Evolutionary conservation across 495 filamentous ascomycete genomes (phyloP), one percentile per base, ranked within the genome.

Genomic region (Daldinia grandis): DNA sequence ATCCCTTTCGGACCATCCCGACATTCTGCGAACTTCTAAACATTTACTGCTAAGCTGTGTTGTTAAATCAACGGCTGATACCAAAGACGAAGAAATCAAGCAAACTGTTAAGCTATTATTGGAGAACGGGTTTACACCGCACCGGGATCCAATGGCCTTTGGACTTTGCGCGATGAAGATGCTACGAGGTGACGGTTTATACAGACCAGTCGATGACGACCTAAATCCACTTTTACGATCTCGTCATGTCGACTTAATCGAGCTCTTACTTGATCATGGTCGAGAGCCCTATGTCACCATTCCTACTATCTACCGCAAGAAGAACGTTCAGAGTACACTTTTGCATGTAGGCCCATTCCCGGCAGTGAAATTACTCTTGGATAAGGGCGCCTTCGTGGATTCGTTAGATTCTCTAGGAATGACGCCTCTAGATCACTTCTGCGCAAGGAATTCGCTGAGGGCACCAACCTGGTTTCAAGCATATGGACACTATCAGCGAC

Each of bases 341-440:
- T 25, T 64, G 8, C 61, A 64, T 17, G 14, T 49, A 3, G 24
- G 35, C 25, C 37, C 49, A 44, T 31, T 19, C 21, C 8, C 4
- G 12, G 12, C 28, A 8, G 33, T 25, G 12, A 64, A 33, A 28
- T 8, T 64, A 17, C 50, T 64, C 19, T 10, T 65, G 0, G 62
- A 65, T 6, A 44, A 49, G 12, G 62, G 62, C 4, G 53, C 62
- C 1, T 47, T 14, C 21, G 51, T 49, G 27, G 57, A 65, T n/a
- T 12, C 7, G 12, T 50, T 58, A 5, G 21, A 51, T 51, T 58
- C 42, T 3, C 4, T 12, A 5, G 33, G 49, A 12, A 58, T 25
- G 55, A 66, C 62, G 17, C 62, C 62, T 8, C 27, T 66, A n/a
- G 62, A 66, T 19, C 27, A 50, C 9, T 30, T 57, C 6, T 57